Evolutionary conservation across 2,329 filamentous ascomycete species (phyloP).

Genomic region (Trichoderma atrobrunneum): DNA sequence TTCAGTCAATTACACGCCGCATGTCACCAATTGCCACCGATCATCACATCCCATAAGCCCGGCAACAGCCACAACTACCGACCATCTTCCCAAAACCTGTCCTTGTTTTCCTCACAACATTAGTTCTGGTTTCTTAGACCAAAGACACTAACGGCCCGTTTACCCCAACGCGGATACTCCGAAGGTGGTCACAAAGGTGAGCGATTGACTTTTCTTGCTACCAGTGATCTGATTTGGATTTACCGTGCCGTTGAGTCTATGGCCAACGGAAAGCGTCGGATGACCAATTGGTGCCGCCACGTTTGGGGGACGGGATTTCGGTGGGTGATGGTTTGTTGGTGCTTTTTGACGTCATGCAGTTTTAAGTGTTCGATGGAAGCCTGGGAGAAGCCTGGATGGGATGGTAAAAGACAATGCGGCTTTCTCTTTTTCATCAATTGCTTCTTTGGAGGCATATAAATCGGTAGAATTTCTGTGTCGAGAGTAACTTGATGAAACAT

Average conservation of each 20-base stretch:
- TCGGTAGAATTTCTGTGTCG: neutral
- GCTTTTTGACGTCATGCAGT: slow-evolving; percentile 2
- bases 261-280: neutral
- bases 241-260: neutral
- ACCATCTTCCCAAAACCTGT: neutral
- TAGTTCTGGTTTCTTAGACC: neutral
- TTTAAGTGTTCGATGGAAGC: neutral
- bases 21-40: neutral
- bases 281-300: neutral
- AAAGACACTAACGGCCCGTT: neutral
- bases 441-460: neutral
- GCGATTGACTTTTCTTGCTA: neutral
- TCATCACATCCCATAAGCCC: neutral
- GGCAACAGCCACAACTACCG: neutral
- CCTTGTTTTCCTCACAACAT: neutral
- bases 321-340: neutral
- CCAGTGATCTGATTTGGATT: neutral
- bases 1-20: neutral
- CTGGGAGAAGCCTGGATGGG: neutral
- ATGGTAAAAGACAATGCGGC: neutral
- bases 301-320: neutral
- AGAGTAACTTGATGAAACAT: neutral
- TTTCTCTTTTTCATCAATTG: neutral
- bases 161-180: neutral
- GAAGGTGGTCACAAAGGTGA: neutral